Conservation (phyloP, 2,329 filamentous ascomycete genomes). For the Aspergillus aculeatinus region DNA sequence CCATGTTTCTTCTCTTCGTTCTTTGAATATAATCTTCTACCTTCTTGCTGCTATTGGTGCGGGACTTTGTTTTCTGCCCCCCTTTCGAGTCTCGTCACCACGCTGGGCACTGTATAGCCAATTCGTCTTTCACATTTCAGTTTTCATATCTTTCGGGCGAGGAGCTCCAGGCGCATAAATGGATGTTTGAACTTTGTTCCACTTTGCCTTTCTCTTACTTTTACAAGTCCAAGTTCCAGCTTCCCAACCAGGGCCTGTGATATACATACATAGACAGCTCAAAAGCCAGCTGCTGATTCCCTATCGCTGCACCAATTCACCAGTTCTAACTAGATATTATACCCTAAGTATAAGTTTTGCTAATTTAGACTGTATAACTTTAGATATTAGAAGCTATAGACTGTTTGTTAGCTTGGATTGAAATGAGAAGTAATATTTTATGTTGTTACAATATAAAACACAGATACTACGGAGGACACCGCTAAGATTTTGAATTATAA, state of each 20-base stretch:
- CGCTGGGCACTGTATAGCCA: conserved; percentile 27
- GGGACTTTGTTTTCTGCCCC: conserved; percentile 11
- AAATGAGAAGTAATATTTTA: too few relatives aligned
- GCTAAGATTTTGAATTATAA: too few relatives aligned
- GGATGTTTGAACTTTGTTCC: conserved; percentile 12
- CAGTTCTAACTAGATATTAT: too few relatives aligned
- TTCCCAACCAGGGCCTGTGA: background rate
- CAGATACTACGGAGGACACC: too few relatives aligned
- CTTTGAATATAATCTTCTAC: conserved; percentile 12
- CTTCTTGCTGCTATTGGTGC: conserved; percentile 12
- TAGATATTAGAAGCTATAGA: too few relatives aligned
- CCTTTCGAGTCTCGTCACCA: conserved; percentile 3
- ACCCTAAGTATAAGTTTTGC: too few relatives aligned
- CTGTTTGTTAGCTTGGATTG: too few relatives aligned
- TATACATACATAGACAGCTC: too few relatives aligned
- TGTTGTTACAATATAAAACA: too few relatives aligned
- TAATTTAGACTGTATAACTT: too few relatives aligned
- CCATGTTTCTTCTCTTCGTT: background rate
- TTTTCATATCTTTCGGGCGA: conserved; percentile 24
- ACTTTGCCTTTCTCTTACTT: background rate
- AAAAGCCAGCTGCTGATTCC: too few relatives aligned
- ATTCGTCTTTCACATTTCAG: background rate
- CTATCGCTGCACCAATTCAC: too few relatives aligned
- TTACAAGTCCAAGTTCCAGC: background rate
- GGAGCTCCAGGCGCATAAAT: conserved; percentile 36